phyloP scores from a whole-genome alignment of 225 moss, liverwort and hornwort species.

The Thuidium tamariscinum region DNA sequence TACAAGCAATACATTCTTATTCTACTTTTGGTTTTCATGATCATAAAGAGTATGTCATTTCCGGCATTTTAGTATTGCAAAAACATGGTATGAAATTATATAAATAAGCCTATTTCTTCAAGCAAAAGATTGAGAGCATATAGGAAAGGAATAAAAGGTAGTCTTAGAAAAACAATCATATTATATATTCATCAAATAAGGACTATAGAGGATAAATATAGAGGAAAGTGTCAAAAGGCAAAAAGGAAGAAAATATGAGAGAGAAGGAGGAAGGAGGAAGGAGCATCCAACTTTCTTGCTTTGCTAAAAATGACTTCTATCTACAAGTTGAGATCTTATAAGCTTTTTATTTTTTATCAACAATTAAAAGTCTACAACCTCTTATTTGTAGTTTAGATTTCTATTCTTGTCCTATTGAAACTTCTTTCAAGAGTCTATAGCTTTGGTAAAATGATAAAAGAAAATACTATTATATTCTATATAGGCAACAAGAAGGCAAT shows the following conservation, averaged over 20 bases:
- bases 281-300: neutral
- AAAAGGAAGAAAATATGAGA: too few relatives aligned
- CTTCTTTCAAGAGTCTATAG: accelerated
- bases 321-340: neutral
- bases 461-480: too few relatives aligned
- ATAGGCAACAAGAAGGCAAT: too few relatives aligned
- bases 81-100: neutral
- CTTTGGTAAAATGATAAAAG: neutral
- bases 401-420: accelerated
- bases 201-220: too few relatives aligned
- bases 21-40: neutral
- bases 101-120: neutral
- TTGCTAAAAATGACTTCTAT: too few relatives aligned
- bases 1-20: neutral
- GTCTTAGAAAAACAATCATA: accelerated
- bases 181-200: neutral
- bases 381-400: accelerated
- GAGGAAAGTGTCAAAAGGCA: too few relatives aligned
- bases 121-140: neutral
- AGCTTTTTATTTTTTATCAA: neutral
- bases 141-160: accelerated
- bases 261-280: neutral
- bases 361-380: neutral
- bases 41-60: too few relatives aligned
- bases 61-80: neutral